phyloP scores from a whole-genome alignment of 768 basidiomycete genomes.

The Phanerochaete carnosa region DNA sequence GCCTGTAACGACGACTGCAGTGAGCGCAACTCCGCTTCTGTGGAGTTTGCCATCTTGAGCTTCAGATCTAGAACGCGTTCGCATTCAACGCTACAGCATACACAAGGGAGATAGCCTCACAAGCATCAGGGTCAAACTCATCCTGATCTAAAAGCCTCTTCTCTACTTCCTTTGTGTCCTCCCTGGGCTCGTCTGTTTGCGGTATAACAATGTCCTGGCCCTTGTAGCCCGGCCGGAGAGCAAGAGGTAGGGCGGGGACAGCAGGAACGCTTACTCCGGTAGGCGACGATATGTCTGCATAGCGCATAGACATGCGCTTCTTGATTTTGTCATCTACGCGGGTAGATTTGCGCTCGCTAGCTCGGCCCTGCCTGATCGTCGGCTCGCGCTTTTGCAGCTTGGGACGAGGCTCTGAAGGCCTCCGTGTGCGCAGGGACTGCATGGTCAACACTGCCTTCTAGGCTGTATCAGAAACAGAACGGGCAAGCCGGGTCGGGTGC shows the following conservation, averaged over 20 bases:
- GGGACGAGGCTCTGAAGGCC: constrained; percentile 20
- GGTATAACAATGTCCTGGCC: not conserved
- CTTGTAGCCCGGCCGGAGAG: constrained; percentile 30
- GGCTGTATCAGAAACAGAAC: not conserved
- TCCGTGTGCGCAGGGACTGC: constrained; percentile 32
- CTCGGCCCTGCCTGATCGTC: constrained; percentile 4
- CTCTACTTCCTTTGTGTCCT: constrained; percentile 58
- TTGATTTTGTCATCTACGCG: constrained; percentile 86
- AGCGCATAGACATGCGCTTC: constrained; percentile 94
- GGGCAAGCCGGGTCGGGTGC: no score
- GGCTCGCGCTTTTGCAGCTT: constrained; percentile 18
- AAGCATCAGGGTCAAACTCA: constrained; percentile 84
- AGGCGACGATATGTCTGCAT: constrained; percentile 80
- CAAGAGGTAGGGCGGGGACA: constrained; percentile 54
- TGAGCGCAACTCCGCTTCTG: constrained; percentile 73
- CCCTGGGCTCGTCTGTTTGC: constrained; percentile 17
- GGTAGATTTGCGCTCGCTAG: constrained; percentile 37
- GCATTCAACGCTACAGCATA: not conserved
- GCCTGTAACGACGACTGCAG: constrained; percentile 73
- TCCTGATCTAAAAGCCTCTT: constrained; percentile 67
- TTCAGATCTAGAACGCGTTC: constrained; percentile 55
- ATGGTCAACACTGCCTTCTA: constrained; percentile 11
- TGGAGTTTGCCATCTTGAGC: constrained; percentile 85
- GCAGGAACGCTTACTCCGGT: constrained; percentile 54
- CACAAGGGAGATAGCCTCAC: constrained; percentile 44